phyloP scores from a whole-genome alignment of 306 rosid genomes.

The Rosa multiflora region DNA sequence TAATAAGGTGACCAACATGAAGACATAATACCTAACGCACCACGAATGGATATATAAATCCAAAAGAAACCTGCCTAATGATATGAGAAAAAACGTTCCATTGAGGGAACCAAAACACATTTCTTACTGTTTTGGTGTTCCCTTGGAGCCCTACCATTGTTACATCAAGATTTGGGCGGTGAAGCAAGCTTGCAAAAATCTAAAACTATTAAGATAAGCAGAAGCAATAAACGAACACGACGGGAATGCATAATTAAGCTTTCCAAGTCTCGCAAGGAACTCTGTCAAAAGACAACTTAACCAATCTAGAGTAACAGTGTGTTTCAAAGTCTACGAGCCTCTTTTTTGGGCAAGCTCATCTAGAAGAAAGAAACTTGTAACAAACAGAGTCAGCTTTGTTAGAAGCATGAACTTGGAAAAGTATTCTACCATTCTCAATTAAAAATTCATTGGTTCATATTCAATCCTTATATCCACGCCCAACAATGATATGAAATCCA shows the following conservation, averaged over 20 bases:
- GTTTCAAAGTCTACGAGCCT: background rate
- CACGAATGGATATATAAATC: background rate
- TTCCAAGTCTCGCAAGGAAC: background rate
- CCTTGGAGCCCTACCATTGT: background rate
- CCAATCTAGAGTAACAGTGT: background rate
- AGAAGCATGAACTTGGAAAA: slow-evolving; percentile 1
- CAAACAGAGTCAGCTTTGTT: background rate
- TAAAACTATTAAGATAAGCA: background rate
- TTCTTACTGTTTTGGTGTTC: background rate
- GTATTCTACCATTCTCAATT: background rate
- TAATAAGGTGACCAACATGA: background rate
- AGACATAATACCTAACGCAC: background rate
- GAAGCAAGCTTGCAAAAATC: background rate
- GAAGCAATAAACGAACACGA: background rate
- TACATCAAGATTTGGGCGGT: background rate
- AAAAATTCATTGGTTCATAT: too few species aligned
- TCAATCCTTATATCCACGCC: background rate
- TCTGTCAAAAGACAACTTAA: background rate
- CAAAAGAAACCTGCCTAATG: slow-evolving; percentile 3
- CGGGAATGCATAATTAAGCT: background rate
- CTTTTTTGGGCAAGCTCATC: background rate
- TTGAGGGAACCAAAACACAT: background rate
- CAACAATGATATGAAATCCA: background rate
- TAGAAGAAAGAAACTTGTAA: background rate
- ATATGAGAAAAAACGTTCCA: background rate